Evolutionary conservation across 768 basidiomycete species (phyloP), one percentile per base, ranked within the genome.

Genomic region (Rubroboletus satanas): DNA sequence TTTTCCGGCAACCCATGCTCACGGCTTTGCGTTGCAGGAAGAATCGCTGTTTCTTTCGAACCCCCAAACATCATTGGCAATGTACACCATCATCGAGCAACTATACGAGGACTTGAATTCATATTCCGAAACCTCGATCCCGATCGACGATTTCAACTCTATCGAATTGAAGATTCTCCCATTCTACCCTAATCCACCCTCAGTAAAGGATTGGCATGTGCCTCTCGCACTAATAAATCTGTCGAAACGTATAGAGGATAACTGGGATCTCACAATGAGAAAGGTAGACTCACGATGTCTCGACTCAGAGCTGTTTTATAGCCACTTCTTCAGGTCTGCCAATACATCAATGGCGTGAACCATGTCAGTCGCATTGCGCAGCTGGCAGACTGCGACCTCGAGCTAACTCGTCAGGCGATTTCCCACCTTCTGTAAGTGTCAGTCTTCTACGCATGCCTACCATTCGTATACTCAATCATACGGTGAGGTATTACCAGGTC

Each of bases 21-120:
- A 56, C 28, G 31, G 51, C 45, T 32, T 28, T 51, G 23, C n/a
- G 14, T 51, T 44, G 5, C 58, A 93, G 91, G 83, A 93, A 78
- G 95, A 98, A 71, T 92, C 93, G 0, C 78, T 77, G 15, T 97
- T 96, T 67, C 77, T 99, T 33, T 96, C 95, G 0, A 84, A 83
- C 9, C 76, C 86, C 0, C 71, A 79, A 42, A 86, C 84, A 4
- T 85, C 85, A 1, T 75, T 80, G 36, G 79, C 83, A 4, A 81
- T 93, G 32, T 82, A 88, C 65, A 82, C 87, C 15, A 91, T 98
- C 49, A 82, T 98, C 21, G 96, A 99, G 71, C 95, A 98, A 65
- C 78, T 99, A 2, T 98, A 94, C 62, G 95, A 98, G 65, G 97
- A 99, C 63, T 74, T 99, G 62, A 98, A 98, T 71, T 95, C 93